Base-by-base conservation (phyloP, 2,329 filamentous ascomycete genomes). In the Epichloe gansuensis region DNA sequence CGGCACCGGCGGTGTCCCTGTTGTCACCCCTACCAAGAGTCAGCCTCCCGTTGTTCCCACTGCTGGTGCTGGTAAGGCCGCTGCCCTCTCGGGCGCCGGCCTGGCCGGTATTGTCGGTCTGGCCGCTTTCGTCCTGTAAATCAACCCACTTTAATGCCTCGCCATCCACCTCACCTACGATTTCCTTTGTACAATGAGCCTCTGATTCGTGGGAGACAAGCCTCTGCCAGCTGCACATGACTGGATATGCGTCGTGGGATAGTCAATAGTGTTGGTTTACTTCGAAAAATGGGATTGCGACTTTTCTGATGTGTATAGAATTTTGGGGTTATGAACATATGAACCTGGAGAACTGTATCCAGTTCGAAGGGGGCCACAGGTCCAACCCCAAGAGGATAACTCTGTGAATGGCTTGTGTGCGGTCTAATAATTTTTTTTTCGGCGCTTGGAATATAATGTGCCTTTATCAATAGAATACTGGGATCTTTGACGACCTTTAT, bases 61-160 rank as follows among this genome's bases (percentile, higher is more conserved):
- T 52, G 76, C 74, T 57, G 76, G 74, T 69, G 80, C 78, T 58
- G 75, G 71, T 72, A 79, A 77, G 73, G 69, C 69, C 58, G 74
- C 74, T 59, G 75, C 71, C 62, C 67, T 81, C 61, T 80, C 78
- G 43, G 80, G 77, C 57, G 80, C 75, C 56, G 77, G 72, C 60
- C 75, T 83, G 61, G 80, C 77, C 60, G 80, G 75, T 73, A 66
- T 82, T 60, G 71, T 82, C 66, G 81, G 75, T 64, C 65, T 82
- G 56, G 78, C 76, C 63, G 79, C 77, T 66, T 71, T 77, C 67
- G 64, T 75, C 64, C 74, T 81, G 72, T 82, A 81, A 77, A 75
- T 72, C 66, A 65, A 61, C 59, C 59, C 59, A 60, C 61, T 61
- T 58, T 63, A 61, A 61, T 63, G 60, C 60, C 60, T 68, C 61